Conservation (phyloP, 495 filamentous ascomycete genomes). For the Usnea hakonensis region DNA sequence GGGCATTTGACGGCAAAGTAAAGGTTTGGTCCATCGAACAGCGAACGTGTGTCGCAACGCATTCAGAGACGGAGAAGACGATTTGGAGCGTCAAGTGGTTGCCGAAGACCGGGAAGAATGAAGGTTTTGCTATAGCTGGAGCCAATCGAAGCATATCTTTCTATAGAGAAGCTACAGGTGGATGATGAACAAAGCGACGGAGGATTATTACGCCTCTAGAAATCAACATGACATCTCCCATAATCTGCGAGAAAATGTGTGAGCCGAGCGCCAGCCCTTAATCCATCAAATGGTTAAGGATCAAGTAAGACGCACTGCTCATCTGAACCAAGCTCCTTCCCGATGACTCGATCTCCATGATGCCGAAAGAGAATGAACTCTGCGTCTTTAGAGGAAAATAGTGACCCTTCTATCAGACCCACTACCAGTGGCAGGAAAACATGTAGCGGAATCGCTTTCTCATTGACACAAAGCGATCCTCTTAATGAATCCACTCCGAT, state of each 20-base stretch:
- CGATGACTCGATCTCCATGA: neutral
- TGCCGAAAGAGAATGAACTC: neutral
- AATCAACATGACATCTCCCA: neutral
- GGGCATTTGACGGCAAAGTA: conserved; percentile 65
- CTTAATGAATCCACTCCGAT: no score
- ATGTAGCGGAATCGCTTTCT: no score
- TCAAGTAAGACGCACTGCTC: neutral
- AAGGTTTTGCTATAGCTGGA: conserved; percentile 82
- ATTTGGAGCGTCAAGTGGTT: conserved; percentile 87
- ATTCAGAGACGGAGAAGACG: conserved; percentile 79
- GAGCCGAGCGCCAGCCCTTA: neutral
- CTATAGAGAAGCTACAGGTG: conserved; percentile 84
- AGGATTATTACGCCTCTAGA: no score
- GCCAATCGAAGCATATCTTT: conserved; percentile 73
- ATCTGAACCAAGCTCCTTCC: neutral
- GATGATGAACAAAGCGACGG: conserved; percentile 31
- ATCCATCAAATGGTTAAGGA: neutral
- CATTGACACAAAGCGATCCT: no score
- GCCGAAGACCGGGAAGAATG: conserved; percentile 65
- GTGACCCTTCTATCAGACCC: no score
- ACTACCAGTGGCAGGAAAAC: no score
- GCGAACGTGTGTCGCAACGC: conserved; percentile 80
- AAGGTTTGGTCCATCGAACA: conserved; percentile 90
- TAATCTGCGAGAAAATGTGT: no score
- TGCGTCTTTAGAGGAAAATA: neutral